Percentiles rank a stretch among this genome's conserved stretches.
Conservation (phyloP, 2,329 filamentous ascomycete species). For the Exophiala aquamarina region DNA sequence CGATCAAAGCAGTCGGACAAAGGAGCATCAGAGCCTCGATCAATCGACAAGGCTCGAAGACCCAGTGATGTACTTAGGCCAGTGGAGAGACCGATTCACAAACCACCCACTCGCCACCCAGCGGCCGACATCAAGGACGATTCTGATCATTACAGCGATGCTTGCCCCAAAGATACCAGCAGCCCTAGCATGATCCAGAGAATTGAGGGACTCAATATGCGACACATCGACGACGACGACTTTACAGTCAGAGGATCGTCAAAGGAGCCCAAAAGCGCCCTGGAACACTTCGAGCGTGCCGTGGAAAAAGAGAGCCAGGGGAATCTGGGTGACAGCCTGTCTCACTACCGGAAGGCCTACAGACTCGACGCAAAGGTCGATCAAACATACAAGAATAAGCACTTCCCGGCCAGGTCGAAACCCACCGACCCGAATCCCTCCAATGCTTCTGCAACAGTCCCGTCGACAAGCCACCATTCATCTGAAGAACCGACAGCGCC, state of each 20-base stretch:
- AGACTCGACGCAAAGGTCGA: conserved; percentile 83
- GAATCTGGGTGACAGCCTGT: conserved; percentile 82
- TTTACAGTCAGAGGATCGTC: conserved; percentile 33
- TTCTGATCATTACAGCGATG: conserved; percentile 31
- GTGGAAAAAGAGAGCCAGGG: conserved; percentile 85
- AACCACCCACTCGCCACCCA: conserved; percentile 42
- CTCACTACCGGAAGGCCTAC: conserved; percentile 86
- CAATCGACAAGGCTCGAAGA: conserved; percentile 12
- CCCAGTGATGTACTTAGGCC: conserved; percentile 14
- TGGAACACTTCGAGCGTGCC: conserved; percentile 91
- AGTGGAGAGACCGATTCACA: conserved; percentile 30
- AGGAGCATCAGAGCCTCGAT: conserved; percentile 3
- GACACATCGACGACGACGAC: conserved; percentile 38
- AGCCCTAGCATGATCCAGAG: conserved; percentile 32
- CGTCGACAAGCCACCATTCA: conserved; percentile 58
- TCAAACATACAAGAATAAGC: conserved; percentile 82
- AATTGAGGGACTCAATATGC: conserved; percentile 37
- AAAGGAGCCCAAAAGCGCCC: conserved; percentile 67
- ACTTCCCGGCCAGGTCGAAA: conserved; percentile 70
- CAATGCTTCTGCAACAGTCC: conserved; percentile 53
- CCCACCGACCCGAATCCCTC: conserved; percentile 44
- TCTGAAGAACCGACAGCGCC: conserved; percentile 34
- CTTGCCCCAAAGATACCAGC: conserved; percentile 30
- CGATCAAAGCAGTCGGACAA: conserved; percentile 32
- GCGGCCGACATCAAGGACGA: conserved; percentile 40